Conservation (phyloP, 2,329 filamentous ascomycete species). For the Stemphylium vesicarium region DNA sequence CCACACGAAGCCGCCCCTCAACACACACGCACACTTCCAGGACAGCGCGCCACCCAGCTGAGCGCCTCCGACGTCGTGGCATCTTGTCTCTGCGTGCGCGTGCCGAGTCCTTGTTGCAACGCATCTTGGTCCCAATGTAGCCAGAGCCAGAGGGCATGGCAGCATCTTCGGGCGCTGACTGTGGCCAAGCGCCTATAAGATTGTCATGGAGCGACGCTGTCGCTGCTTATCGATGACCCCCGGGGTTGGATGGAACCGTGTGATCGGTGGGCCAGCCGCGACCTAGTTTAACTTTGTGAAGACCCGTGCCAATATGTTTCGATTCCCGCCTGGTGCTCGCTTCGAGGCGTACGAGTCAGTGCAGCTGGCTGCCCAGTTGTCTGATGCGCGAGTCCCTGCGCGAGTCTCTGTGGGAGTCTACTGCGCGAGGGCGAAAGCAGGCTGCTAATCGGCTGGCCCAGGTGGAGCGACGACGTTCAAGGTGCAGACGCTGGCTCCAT, state of each 20-base stretch:
- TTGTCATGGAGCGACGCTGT: slow-evolving; percentile 3
- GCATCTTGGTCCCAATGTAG: too few species aligned
- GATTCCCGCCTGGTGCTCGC: slow-evolving; percentile 8
- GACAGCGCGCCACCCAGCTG: background rate
- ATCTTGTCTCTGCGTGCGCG: too few species aligned
- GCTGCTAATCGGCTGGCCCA: background rate
- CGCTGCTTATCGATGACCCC: slow-evolving; percentile 1
- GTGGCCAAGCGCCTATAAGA: background rate
- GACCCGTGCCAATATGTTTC: slow-evolving; percentile 13
- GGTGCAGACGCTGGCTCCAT: background rate
- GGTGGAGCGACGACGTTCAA: background rate
- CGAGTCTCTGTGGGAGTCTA: background rate
- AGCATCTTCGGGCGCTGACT: too few species aligned
- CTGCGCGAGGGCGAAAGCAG: background rate
- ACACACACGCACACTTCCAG: background rate
- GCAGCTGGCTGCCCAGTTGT: background rate
- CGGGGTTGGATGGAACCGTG: slow-evolving; percentile 12
- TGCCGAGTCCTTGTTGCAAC: too few species aligned
- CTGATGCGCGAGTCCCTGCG: background rate
- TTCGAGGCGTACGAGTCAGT: slow-evolving; percentile 11
- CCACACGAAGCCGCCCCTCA: slow-evolving; percentile 1
- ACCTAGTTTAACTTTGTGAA: slow-evolving; percentile 5
- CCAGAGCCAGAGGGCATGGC: too few species aligned
- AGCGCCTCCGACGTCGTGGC: too few species aligned
- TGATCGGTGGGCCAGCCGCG: slow-evolving; percentile 6